phyloP scores from a whole-genome alignment of 1,284 basidiomycete genomes.

The Malassezia globosa region DNA sequence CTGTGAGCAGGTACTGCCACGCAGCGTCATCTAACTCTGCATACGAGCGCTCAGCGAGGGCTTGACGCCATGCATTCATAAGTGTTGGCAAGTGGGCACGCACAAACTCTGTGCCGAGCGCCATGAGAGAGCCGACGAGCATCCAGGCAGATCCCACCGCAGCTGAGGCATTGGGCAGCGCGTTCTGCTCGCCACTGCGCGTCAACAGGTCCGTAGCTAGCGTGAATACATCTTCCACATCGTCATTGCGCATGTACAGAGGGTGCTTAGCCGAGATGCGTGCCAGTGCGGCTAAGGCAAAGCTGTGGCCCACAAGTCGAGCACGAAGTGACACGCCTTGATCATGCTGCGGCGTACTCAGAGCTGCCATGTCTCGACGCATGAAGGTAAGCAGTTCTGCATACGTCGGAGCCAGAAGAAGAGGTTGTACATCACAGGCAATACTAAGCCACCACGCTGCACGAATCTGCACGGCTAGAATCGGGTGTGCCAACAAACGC shows the following conservation, averaged over 20 bases:
- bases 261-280: constrained; percentile 74
- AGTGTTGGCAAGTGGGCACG: constrained; percentile 81
- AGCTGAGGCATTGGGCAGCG: constrained; percentile 65
- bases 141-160: constrained; percentile 95
- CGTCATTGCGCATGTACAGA: constrained; percentile 86
- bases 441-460: constrained; percentile 77
- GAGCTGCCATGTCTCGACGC: constrained; percentile 61
- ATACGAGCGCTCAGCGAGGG: constrained; percentile 74
- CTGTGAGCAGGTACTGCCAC: constrained; percentile 82
- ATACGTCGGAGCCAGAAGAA: constrained; percentile 68
- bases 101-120: constrained; percentile 84
- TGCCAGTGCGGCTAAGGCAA: constrained; percentile 75
- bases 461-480: constrained; percentile 70
- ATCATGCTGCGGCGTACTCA: constrained; percentile 37
- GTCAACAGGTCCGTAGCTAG: constrained; percentile 82
- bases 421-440: constrained; percentile 78
- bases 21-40: constrained; percentile 65
- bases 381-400: constrained; percentile 64
- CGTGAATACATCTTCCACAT: constrained; percentile 78
- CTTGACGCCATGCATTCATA: constrained; percentile 89
- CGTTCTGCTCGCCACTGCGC: constrained; percentile 69
- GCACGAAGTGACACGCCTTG: constrained; percentile 53
- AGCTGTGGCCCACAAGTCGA: constrained; percentile 74
- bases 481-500: constrained; percentile 74
- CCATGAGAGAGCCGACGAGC: constrained; percentile 76